Conservation (phyloP, 2,329 filamentous ascomycete genomes). For the Aspergillus versicolor region DNA sequence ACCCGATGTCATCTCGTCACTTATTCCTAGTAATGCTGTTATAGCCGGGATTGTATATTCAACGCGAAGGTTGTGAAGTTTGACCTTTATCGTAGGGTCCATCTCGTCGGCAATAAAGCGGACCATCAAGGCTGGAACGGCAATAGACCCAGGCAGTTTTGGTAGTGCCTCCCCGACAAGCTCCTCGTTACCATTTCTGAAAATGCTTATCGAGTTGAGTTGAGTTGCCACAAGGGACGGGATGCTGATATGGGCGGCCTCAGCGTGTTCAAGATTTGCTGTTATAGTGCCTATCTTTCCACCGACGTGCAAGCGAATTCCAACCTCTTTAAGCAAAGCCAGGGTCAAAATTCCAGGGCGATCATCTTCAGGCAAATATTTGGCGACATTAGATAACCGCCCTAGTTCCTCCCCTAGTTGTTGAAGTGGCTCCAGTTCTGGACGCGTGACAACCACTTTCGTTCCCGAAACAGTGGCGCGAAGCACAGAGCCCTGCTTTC, state of each 20-base stretch:
- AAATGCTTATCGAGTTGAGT: conserved; percentile 61
- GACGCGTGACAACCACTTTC: conserved; percentile 61
- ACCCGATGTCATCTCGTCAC: conserved; percentile 65
- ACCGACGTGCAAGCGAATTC: conserved; percentile 63
- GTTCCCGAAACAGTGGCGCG: conserved; percentile 66
- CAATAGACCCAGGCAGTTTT: conserved; percentile 22
- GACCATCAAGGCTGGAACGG: conserved; percentile 71
- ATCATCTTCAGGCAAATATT: conserved; percentile 95
- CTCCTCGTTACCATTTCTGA: conserved; percentile 67
- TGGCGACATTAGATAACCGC: conserved; percentile 81
- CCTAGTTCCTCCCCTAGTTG: conserved; percentile 75
- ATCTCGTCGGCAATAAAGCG: conserved; percentile 92
- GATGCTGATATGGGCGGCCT: conserved; percentile 78
- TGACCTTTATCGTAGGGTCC: conserved; percentile 85
- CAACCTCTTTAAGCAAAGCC: conserved; percentile 62
- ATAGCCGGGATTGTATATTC: conserved; percentile 87
- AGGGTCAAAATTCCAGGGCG: conserved; percentile 83
- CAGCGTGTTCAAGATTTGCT: conserved; percentile 60
- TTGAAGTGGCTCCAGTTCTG: conserved; percentile 66
- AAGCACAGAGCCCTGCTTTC: conserved; percentile 80
- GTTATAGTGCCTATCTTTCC: conserved; percentile 66
- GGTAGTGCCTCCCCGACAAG: conserved; percentile 65
- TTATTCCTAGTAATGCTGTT: conserved; percentile 73
- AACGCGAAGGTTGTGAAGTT: conserved; percentile 77
- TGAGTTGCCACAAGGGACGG: conserved; percentile 81